A percentile compares a stretch with the other conserved stretches of the same genome.
phyloP scores from a whole-genome alignment of 2,329 filamentous ascomycete species.

The Microsporum ferrugineum region DNA sequence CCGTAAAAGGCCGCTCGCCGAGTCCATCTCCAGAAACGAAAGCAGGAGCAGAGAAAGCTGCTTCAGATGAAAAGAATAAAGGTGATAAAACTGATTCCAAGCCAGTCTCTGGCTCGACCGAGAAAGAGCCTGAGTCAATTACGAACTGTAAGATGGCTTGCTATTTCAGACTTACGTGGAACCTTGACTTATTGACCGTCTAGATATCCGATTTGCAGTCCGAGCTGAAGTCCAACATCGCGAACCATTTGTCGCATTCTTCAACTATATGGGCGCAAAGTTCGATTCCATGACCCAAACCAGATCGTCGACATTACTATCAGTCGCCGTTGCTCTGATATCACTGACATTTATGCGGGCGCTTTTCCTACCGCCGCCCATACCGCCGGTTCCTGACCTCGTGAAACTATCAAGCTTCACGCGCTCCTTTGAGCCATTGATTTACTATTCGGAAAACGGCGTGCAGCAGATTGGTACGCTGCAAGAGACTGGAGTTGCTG shows the following conservation, averaged over 20 bases:
- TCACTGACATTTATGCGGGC: conserved; percentile 54
- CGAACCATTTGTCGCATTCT: conserved; percentile 66
- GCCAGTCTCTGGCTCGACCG: neutral
- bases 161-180: neutral
- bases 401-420: conserved; percentile 84
- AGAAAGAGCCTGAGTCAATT: conserved; percentile 17
- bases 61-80: neutral
- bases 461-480: conserved; percentile 75
- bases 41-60: conserved; percentile 11
- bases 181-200: conserved; percentile 18
- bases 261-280: conserved; percentile 51
- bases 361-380: conserved; percentile 56
- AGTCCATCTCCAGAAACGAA: conserved; percentile 36
- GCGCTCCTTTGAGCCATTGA: conserved; percentile 83
- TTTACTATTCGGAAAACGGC: conserved; percentile 87
- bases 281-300: conserved; percentile 55
- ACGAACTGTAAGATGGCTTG: conserved; percentile 42
- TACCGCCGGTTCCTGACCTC: conserved; percentile 64
- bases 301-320: conserved; percentile 54
- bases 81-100: neutral
- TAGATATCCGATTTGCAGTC: conserved; percentile 80
- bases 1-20: conserved; percentile 45
- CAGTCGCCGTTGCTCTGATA: conserved; percentile 51
- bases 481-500: conserved; percentile 81
- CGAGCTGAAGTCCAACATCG: conserved; percentile 80